Percentiles rank a stretch among this genome's conserved stretches.
These are phyloP conservation scores for Ustilago shanxiensis DNA, from an alignment of 1,284 basidiomycete species.

Conservation along the genomic window DNA sequence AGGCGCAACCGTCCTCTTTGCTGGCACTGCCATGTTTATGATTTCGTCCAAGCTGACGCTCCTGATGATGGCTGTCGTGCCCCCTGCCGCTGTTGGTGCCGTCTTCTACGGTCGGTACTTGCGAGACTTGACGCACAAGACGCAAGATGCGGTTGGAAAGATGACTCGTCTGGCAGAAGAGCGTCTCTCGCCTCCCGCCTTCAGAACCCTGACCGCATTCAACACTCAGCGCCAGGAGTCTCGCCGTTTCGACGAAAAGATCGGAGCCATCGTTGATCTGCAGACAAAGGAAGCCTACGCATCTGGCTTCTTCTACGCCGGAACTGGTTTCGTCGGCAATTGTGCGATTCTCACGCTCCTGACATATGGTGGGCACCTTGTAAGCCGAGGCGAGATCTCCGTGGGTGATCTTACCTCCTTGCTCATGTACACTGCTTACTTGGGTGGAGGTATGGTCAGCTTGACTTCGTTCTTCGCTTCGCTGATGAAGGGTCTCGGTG, in stretches of 20 bases:
- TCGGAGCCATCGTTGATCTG: conserved; percentile 80
- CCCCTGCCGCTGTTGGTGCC: conserved; percentile 93
- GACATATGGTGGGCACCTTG: conserved; percentile 93
- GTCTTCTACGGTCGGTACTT: conserved; percentile 96
- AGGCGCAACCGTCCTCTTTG: conserved; percentile 59
- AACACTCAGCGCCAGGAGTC: conserved; percentile 82
- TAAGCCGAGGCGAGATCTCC: conserved; percentile 86
- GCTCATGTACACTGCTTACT: conserved; percentile 91
- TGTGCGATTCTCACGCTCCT: conserved; percentile 88
- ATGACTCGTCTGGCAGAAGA: conserved; percentile 92
- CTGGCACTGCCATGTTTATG: conserved; percentile 95
- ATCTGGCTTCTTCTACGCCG: conserved; percentile 87
- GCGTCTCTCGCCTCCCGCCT: conserved; percentile 80
- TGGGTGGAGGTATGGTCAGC: conserved; percentile 75
- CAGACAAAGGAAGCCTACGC: conserved; percentile 90
- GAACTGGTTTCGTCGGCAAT: conserved; percentile 93
- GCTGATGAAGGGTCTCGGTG: conserved; percentile 82
- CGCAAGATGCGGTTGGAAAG: conserved; percentile 92
- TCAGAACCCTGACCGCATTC: conserved; percentile 92
- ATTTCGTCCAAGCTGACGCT: conserved; percentile 89
- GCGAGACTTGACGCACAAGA: conserved; percentile 88
- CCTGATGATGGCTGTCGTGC: conserved; percentile 93
- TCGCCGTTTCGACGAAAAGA: conserved; percentile 73
- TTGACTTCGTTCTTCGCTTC: conserved; percentile 72
- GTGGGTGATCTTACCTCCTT: conserved; percentile 75